phyloP scores from a whole-genome alignment of 805 yeast genomes.

The Priceomyces medius region DNA sequence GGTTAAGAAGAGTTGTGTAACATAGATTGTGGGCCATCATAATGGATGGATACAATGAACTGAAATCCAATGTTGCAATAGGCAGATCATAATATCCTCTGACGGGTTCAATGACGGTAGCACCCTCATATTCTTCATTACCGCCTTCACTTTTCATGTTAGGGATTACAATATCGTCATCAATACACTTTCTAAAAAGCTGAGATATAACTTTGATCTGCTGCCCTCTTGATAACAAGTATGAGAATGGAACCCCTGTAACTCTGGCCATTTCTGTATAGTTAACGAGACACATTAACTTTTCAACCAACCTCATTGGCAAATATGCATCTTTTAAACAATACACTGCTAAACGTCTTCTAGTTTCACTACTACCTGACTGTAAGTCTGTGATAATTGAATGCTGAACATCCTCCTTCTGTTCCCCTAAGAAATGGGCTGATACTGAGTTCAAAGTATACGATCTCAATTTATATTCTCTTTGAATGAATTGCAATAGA shows the following conservation, averaged over 20 bases:
- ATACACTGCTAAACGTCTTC: conserved; percentile 93
- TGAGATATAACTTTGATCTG: conserved; percentile 97
- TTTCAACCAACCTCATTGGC: conserved; percentile 84
- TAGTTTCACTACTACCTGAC: conserved; percentile 86
- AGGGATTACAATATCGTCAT: conserved; percentile 85
- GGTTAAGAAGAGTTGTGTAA: conserved; percentile 82
- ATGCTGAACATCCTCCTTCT: conserved; percentile 97
- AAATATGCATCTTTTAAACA: conserved; percentile 95
- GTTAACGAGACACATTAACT: conserved; percentile 92
- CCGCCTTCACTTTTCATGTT: conserved; percentile 80
- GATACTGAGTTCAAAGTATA: conserved; percentile 95
- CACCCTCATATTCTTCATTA: conserved; percentile 96
- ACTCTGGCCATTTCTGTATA: conserved; percentile 99
- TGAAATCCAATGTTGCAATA: conserved; percentile 96
- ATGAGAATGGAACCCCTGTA: conserved; percentile 96
- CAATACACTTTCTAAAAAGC: conserved; percentile 86
- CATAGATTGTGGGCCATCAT: conserved; percentile 99
- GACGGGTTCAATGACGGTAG: conserved; percentile 95
- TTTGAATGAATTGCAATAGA: conserved; percentile 84
- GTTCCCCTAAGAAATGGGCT: conserved; percentile 90
- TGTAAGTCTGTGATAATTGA: conserved; percentile 94
- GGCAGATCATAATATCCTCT: conserved; percentile 97
- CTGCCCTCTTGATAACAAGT: conserved; percentile 86
- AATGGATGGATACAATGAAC: conserved; percentile 94
- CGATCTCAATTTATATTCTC: conserved; percentile 92